Evolutionary conservation across 192 early-diverging fungal genomes (phyloP).

Genomic region (Rhizoclosmatium sp.): DNA sequence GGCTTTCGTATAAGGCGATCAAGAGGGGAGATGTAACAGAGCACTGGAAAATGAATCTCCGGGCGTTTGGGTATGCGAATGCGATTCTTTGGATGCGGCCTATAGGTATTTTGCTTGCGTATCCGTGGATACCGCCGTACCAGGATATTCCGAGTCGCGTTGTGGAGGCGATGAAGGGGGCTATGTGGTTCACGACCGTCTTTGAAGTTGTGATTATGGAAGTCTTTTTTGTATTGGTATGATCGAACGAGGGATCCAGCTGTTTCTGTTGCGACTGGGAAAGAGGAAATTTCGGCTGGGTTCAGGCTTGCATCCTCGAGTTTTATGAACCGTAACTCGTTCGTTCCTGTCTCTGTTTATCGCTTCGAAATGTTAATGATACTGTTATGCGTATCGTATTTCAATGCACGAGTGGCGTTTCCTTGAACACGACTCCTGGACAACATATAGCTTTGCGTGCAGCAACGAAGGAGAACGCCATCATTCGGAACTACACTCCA

Average conservation of each 20-base stretch:
- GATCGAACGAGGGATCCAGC: not conserved
- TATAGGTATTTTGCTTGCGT: not conserved
- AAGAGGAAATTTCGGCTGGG: not conserved
- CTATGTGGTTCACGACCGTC: not conserved
- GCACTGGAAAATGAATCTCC: not conserved
- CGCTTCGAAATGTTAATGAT: not conserved
- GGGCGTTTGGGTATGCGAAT: not conserved
- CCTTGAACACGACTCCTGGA: not conserved
- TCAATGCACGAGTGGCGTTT: not conserved
- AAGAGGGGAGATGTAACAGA: not conserved
- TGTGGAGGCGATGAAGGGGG: not conserved
- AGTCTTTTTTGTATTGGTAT: not conserved
- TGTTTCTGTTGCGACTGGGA: not conserved
- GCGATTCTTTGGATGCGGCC: conserved; percentile 5
- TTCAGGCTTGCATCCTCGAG: no score
- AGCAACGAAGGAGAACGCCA: not conserved
- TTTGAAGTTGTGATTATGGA: not conserved
- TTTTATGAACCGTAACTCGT: no score
- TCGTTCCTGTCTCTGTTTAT: not conserved
- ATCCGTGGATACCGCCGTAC: not conserved
- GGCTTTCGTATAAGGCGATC: not conserved
- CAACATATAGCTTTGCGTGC: not conserved
- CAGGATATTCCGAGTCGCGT: not conserved
- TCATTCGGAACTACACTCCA: not conserved
- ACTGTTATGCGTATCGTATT: not conserved